Conservation (phyloP, 257 asterid species). For the Rehmannia glutinosa region DNA sequence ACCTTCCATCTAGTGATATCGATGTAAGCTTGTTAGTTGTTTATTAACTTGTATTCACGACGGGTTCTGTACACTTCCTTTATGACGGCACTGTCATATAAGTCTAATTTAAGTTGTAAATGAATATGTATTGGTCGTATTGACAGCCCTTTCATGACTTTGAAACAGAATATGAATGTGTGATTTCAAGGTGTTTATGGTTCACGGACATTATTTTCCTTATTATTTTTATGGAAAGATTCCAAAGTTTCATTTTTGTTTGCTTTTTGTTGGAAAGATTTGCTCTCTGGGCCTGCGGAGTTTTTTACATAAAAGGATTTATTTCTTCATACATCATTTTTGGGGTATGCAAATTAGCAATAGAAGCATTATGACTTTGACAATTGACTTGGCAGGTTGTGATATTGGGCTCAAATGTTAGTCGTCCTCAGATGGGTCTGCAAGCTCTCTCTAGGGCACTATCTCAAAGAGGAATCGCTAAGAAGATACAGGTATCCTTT, state of each 20-base stretch:
- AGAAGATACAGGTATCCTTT: constrained; percentile 75
- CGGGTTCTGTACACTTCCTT: neutral
- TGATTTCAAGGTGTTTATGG: neutral
- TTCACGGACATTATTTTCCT: neutral
- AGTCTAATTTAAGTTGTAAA: neutral
- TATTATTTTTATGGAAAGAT: neutral
- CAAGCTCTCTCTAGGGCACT: constrained; percentile 89
- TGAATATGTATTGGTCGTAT: neutral
- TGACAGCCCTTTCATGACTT: neutral
- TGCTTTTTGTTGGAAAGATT: neutral
- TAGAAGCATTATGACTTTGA: neutral
- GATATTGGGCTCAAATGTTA: constrained; percentile 69
- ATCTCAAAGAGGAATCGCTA: constrained; percentile 81
- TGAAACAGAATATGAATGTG: neutral
- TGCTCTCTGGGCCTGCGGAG: neutral
- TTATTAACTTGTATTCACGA: neutral
- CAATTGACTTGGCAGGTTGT: constrained; percentile 54
- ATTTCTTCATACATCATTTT: neutral
- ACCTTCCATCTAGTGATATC: constrained; percentile 93
- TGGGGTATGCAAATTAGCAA: neutral
- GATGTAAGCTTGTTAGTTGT: constrained; percentile 56
- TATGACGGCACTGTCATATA: neutral
- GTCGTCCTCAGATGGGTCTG: constrained; percentile 74
- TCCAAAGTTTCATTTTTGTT: neutral
- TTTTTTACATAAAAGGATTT: neutral